Evolutionary conservation across 2,329 filamentous ascomycete genomes (phyloP), one percentile per base, ranked within the genome.

Genomic region (Colletotrichum sp.): DNA sequence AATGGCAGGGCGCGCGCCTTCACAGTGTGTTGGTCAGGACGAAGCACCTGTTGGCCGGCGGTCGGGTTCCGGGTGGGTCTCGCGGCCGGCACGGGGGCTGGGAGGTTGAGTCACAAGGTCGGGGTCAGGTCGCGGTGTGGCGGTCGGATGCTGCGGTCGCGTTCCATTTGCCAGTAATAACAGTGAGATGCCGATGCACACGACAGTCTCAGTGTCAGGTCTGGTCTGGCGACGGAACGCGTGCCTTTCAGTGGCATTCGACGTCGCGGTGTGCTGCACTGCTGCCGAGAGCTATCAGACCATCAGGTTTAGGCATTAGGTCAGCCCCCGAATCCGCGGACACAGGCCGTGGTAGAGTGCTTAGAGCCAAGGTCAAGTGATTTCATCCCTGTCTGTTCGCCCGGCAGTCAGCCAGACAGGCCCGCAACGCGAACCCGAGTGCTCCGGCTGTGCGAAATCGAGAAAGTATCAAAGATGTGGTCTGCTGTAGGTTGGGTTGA

Each of bases 61-160:
- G 65, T 60, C 73, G 57, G 72, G 72, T 36, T 69, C 70, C 64
- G 70, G 49, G 74, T 68, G 64, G 74, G 70, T 65, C 70, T 74
- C 26, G 9, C 44, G 70, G 36, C 74, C 74, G 70, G 74, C 30
- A 64, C 74, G 70, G 71, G 59, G 74, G 64, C 59, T 68, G 74
- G 70, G 59, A 39, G 28, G 65, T 52, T 76, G 70, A 74, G 74
- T 73, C 70, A 74, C 57, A 59, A 60, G 73, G 57, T 74, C 64
- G 70, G 64, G 71, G 55, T 24, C 34, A 69, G 13, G 44, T 60
- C 68, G 68, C 28, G 32, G 26, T 72, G 57, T 34, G 44, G 36
- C 57, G 64, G 73, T 73, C 69, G 70, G 64, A 65, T 72, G 36
- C 18, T 44, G 44, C 44, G 24, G 30, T 57, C 26, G 62, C 64